phyloP scores from a whole-genome alignment of 306 rosid species.

The Bauhinia variegata region DNA sequence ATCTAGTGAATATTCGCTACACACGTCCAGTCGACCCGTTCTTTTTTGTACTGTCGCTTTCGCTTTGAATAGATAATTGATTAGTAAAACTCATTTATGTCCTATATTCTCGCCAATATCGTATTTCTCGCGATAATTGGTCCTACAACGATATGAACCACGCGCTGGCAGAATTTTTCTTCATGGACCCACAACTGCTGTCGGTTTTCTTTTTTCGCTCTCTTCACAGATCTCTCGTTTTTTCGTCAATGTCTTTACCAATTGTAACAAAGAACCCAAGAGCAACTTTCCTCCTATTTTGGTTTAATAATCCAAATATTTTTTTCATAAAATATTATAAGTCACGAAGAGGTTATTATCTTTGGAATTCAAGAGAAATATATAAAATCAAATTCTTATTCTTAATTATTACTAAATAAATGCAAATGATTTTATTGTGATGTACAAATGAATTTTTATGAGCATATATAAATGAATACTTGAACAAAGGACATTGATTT shows the following conservation, averaged over 20 bases:
- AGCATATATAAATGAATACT: too few relatives aligned
- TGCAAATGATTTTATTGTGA: too few relatives aligned
- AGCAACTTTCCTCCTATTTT: background rate
- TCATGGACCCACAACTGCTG: conserved; percentile 15
- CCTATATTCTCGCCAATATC: background rate
- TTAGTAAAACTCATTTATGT: background rate
- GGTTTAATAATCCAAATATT: too few relatives aligned
- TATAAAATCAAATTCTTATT: too few relatives aligned
- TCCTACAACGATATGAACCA: conserved; percentile 14
- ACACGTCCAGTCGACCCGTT: conserved; percentile 64
- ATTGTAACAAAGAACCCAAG: background rate
- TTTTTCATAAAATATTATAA: too few relatives aligned
- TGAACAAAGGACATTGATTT: too few relatives aligned
- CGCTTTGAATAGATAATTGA: conserved; percentile 21
- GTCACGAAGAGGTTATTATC: background rate
- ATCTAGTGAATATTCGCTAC: conserved; percentile 67
- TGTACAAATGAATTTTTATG: too few relatives aligned
- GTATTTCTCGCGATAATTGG: conserved; percentile 25
- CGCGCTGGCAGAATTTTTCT: conserved; percentile 14
- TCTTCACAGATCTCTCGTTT: background rate
- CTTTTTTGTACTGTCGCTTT: conserved; percentile 60
- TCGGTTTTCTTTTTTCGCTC: background rate
- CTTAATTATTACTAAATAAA: too few relatives aligned
- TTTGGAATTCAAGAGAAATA: background rate
- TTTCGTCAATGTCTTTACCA: background rate